phyloP scores from a whole-genome alignment of 2,329 filamentous ascomycete genomes.

The Venturia carpophila region DNA sequence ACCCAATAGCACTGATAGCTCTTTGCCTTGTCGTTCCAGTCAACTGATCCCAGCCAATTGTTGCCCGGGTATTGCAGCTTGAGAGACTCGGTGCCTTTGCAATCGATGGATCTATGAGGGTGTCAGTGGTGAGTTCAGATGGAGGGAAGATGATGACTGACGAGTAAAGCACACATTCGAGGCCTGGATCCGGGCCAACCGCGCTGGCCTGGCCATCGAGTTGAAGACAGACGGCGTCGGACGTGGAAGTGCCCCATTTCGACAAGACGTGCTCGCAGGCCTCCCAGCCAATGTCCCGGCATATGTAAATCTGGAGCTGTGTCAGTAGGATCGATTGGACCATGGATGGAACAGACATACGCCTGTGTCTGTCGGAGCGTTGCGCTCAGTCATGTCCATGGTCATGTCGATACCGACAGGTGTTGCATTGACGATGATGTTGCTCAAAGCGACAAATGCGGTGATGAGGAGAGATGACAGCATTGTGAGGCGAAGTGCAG shows the following conservation, averaged over 20 bases:
- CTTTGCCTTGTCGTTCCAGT: constrained; percentile 12
- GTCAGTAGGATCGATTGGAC: neutral
- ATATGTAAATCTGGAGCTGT: neutral
- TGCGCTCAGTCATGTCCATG: neutral
- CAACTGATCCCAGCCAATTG: constrained; percentile 11
- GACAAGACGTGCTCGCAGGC: neutral
- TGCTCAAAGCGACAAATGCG: neutral
- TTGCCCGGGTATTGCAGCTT: constrained; percentile 9
- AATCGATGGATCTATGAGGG: neutral
- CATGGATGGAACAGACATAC: neutral
- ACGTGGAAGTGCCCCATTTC: constrained; percentile 1
- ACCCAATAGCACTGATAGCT: constrained; percentile 14
- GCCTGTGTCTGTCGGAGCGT: constrained; percentile 2
- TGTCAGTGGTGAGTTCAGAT: neutral
- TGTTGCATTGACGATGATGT: neutral
- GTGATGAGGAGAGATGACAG: neutral
- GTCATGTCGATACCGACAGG: neutral
- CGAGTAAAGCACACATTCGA: constrained; percentile 5
- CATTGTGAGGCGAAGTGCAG: neutral
- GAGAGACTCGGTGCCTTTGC: constrained; percentile 3
- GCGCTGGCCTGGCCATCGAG: constrained; percentile 3
- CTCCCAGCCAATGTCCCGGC: neutral
- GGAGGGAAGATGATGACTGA: neutral
- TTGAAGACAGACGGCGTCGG: constrained; percentile 4
- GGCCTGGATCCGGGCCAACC: constrained; percentile 1